Base-by-base conservation (phyloP, 768 basidiomycete genomes). In the Lactifluus piperatus region DNA sequence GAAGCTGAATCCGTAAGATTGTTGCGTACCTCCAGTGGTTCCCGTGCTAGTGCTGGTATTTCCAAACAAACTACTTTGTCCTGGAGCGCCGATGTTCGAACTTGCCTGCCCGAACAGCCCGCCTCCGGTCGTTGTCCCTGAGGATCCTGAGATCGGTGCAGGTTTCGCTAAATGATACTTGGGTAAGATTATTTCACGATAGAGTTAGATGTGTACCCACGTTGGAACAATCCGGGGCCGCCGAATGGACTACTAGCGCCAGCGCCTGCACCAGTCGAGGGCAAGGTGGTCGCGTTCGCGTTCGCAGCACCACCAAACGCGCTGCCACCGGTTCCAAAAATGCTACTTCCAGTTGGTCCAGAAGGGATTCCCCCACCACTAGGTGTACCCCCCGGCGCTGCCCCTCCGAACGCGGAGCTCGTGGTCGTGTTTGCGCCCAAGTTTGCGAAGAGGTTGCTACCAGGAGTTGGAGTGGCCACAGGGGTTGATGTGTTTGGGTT, bases 391-490 rank as follows among this genome's bases (percentile, higher is more conserved):
- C 59, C 45, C 9, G 54, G 18, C 1, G 37, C 60, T 5, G 32
- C 18, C 5, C 57, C 52, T 16, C 60, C 60, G 24, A 62, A 63
- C 53, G 48, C 47, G 24, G 47, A 41, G 45, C 41, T 51, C 39
- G 2, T 60, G 27, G 63, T 51, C 46, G 63, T 63, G 51, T 60
- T 58, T 45, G 62, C 60, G 6, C 64, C 60, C 1, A 64, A 48
- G 24, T 63, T 57, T 7, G 62, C 67, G 34, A 68, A 63, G 27
- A 60, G 29, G 20, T 56, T 37, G 24, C 58, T 45, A 24, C 50
- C 39, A 1, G 63, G n/a, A 5, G 65, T 54, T 45, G 59, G 59
- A 9, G 54, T 37, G 7, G 43, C n/a, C 13, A 47, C 59, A 16
- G 60, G 16, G 4, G 11, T 39, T 11, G 62, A 11, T n/a, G 43